Base-by-base conservation (phyloP, 1,284 basidiomycete genomes). In the Pholiota adiposa region DNA sequence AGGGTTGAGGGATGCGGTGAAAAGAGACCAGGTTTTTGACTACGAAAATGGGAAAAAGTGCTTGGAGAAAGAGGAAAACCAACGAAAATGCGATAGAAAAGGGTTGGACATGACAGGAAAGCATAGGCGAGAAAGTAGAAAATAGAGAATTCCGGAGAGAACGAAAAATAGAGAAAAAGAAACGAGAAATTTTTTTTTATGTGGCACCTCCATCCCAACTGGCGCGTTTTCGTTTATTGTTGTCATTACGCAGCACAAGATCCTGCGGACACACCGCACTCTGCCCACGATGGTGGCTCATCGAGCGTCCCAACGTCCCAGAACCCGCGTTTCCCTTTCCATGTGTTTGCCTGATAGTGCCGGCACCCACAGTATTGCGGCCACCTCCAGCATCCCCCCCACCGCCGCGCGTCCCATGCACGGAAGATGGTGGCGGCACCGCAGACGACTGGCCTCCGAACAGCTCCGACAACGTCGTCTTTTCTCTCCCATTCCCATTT, bases 221-320 rank as follows among this genome's bases (percentile, higher is more conserved):
- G 43, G 84, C 84, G 69, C 89, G 79, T 79, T 91, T 90, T 67
- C 88, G 77, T 76, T 89, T 89, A 67, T 86, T 89, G 67, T 86
- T 83, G 59, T 82, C 71, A 76, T 77, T 74, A 33, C 68, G 63
- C 63, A 89, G 61, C 59, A 87, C 72, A 62, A 90, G 69, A 69
- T 91, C 89, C 70, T 88, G 83, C 29, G 89, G 89, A 59, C 85
- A 86, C 41, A 90, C 77, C 18, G 80, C 82, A 66, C 87, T 89
- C 76, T 85, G 85, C 0, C 85, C 87, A 19, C 88, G 81, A 62
- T 88, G 86, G 67, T 87, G 86, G 60, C 73, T 72, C 58, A 72
- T 74, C 50, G 74, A 69, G 57, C 73, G 73, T 40, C 76, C 72
- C 12, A 38, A 46, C 16, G 62, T 36, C 54, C 57, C 61, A 51